Base-by-base conservation (phyloP, 1,284 basidiomycete genomes). In the Cutaneotrichosporon sp. region DNA sequence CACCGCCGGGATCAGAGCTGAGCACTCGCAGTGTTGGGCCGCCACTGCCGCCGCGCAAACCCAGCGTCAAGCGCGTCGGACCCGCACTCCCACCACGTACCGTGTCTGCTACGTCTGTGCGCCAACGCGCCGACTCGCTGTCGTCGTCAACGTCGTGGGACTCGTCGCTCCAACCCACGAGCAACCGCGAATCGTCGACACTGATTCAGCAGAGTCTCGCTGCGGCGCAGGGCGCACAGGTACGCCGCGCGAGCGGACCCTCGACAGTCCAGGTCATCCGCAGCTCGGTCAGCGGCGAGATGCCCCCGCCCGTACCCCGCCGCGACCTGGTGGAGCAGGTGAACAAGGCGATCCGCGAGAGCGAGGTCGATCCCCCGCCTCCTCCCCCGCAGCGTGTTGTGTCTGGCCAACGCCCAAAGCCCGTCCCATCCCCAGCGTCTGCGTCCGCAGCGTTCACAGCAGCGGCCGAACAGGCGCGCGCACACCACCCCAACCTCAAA, bases 201-300 rank as follows among this genome's bases (percentile, higher is more conserved):
- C 38, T 63, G 41, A 63, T 63, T 23, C 52, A 55, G 45, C 54
- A 58, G 40, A 55, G 52, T 37, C 43, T 63, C 9, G 54, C 55
- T 0, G 61, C 61, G 1, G 61, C 59, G 4, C 46, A 18, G 52
- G 35, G 22, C 40, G 40, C 7, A 15, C 26, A 20, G 14, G 10
- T 37, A 10, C 30, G 37, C 17, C 43, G 43, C 13, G 18, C 12
- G 14, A 56, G 49, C 46, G 49, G 44, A 15, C 49, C 50, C 8
- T 3, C 52, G 1, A 46, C 44, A 10, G 8, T 63, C 8, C 49
- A 59, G 34, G 61, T 63, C 13, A 54, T 63, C 26, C 52, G 56
- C 20, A 51, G 50, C 33, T 51, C 49, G 33, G 26, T 30, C 26
- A 30, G 46, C 52, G 40, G 22, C 40, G 36, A 51, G 18, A 17